Base-by-base conservation (phyloP, 495 filamentous ascomycete species). In the Penicillium dipodomyicola region DNA sequence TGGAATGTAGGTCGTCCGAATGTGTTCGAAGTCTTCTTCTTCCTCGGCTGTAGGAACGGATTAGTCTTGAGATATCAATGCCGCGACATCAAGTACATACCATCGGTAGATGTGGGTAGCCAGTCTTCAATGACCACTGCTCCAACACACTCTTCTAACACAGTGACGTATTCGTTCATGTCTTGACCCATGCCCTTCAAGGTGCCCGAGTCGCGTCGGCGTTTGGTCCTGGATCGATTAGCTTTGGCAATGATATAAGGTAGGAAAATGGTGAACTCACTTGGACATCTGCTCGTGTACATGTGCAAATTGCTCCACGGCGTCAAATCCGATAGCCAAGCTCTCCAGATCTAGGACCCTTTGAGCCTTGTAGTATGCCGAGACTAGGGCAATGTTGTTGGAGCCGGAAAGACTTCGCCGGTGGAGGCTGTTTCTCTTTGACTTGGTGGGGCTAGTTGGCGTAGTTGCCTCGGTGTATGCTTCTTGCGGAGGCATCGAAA, bases 1-100 rank as follows among this genome's bases (percentile, higher is more conserved):
- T 20, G 92, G 92, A 30, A 97, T 75, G 70, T 92, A 95, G 5
- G 82, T 81, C 25, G 79, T 78, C 55, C 89, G 84, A 52, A 96
- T 84, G 19, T 80, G 45, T 57, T 73, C 70, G 19, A 74, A 66
- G 32, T 80, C 75, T 29, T 61, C 58, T 40, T 74, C 70, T 62
- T 80, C 77, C 1, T 67, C 60, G 44, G 67, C 77, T 81, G 50
- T 49, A 15, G 19, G 23, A 30, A 37, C 65, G 32, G 56, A 62
- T 65, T 44, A 59, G 51, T 30, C 42, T 49, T 6, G n/a, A 46
- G 22, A 15, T 30, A 19, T 25, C 6, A 35, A 53, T 40, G 45
- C 22, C 37, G 14, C 5, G 0, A 22, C 12, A 32, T 27, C 15
- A n/a, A 54, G 19, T 22, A 59, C 77, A 67, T 69, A 81, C 80